A percentile compares a stretch with the other conserved stretches of the same genome.
These are phyloP conservation scores for Candida dajiaensis DNA, from an alignment of 805 yeast genomes.

Conservation along the genomic window DNA sequence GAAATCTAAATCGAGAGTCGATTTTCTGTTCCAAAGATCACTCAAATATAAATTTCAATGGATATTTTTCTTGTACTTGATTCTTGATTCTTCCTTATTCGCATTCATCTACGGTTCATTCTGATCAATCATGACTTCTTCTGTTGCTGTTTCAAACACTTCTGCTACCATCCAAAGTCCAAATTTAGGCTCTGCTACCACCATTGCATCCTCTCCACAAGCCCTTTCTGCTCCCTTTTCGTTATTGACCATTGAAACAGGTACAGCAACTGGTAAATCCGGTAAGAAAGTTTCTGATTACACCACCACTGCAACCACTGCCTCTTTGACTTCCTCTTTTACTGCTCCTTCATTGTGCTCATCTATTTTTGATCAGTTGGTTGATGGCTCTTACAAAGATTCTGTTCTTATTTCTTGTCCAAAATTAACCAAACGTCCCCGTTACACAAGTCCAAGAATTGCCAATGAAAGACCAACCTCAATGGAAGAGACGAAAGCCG, in stretches of 20 bases:
- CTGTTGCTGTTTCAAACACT: no score
- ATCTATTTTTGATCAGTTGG: conserved; percentile 5
- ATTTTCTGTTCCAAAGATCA: neutral
- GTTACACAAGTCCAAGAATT: neutral
- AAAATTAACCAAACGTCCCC: neutral
- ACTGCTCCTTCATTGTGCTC: neutral
- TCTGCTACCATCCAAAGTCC: no score
- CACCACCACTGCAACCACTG: neutral
- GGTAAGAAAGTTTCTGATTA: neutral
- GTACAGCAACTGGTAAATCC: neutral
- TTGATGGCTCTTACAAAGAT: conserved; percentile 3
- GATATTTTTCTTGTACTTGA: neutral
- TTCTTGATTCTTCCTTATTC: neutral
- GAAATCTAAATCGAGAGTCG: neutral
- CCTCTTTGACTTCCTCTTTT: neutral
- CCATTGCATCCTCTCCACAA: neutral
- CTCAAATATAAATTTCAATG: no score
- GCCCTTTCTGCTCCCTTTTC: neutral
- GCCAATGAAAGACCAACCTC: neutral
- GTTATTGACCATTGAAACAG: neutral
- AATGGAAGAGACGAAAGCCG: neutral
- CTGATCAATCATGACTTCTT: neutral
- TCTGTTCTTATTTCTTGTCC: neutral
- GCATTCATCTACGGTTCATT: neutral
- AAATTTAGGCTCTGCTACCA: neutral